phyloP scores from a whole-genome alignment of 148 eudicot species.

The Heliosperma pusillum region DNA sequence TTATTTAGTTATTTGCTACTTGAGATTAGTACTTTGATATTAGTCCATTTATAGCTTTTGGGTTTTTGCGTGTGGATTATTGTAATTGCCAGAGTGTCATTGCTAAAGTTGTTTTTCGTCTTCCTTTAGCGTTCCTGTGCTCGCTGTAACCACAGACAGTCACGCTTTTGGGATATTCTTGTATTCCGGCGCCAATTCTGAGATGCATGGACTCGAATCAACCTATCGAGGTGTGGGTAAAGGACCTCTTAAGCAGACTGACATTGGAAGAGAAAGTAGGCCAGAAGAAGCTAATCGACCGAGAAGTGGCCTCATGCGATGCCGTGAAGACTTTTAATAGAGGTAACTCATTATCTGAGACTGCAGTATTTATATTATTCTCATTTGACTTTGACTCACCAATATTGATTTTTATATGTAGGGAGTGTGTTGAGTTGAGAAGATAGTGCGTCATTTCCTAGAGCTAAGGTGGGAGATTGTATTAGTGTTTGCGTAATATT shows the following conservation, averaged over 20 bases:
- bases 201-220: slow-evolving; percentile 24
- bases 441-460: slow-evolving; percentile 18
- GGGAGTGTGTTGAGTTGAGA: slow-evolving; percentile 31
- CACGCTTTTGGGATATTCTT: too few species aligned
- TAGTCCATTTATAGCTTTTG: too few species aligned
- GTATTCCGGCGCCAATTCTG: too few species aligned
- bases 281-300: slow-evolving; percentile 37
- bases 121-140: too few species aligned
- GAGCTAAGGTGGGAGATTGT: slow-evolving; percentile 26
- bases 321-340: slow-evolving; percentile 23
- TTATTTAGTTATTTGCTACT: too few species aligned
- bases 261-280: slow-evolving; percentile 34
- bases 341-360: too few species aligned
- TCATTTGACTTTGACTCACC: background rate
- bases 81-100: too few species aligned
- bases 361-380: background rate
- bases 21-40: too few species aligned
- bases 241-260: slow-evolving; percentile 31
- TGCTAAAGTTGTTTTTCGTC: too few species aligned
- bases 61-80: too few species aligned
- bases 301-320: slow-evolving; percentile 18
- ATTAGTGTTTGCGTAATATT: too few species aligned
- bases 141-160: too few species aligned
- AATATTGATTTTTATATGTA: slow-evolving; percentile 16
- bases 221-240: slow-evolving; percentile 28